phyloP scores from a whole-genome alignment of 2,329 filamentous ascomycete species.

The Verticillium longisporum region DNA sequence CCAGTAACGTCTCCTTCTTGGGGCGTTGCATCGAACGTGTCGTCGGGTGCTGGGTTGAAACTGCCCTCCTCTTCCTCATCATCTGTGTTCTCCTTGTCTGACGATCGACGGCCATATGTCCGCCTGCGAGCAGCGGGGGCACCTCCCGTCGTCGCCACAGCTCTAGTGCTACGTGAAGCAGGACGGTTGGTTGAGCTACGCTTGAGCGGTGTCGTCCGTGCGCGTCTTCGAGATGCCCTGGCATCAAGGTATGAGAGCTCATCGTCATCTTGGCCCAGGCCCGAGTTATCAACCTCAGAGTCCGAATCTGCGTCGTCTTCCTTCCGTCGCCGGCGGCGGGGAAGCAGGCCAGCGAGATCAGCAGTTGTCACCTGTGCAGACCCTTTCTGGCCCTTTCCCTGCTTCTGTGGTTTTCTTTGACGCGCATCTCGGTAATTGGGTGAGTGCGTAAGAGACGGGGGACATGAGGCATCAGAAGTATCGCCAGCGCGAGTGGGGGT shows the following conservation, averaged over 20 bases:
- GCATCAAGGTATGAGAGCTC: slow-evolving; percentile 43
- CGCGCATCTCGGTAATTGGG: slow-evolving; percentile 41
- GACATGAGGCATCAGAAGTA: slow-evolving; percentile 53
- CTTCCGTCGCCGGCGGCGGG: slow-evolving; percentile 40
- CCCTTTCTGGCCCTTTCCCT: slow-evolving; percentile 19
- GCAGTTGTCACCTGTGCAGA: slow-evolving; percentile 44
- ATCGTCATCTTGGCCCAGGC: slow-evolving; percentile 46
- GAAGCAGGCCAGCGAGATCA: slow-evolving; percentile 46
- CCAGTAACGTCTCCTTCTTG: slow-evolving; percentile 27
- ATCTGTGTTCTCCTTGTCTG: slow-evolving; percentile 52
- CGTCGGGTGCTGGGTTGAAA: slow-evolving; percentile 37
- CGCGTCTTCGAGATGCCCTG: slow-evolving; percentile 24
- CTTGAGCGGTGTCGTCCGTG: slow-evolving; percentile 20
- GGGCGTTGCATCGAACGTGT: slow-evolving; percentile 30
- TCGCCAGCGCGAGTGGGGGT: slow-evolving; percentile 31
- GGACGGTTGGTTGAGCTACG: slow-evolving; percentile 17
- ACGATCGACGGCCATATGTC: slow-evolving; percentile 45
- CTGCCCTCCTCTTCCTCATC: slow-evolving; percentile 25
- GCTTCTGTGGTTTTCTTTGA: slow-evolving; percentile 16
- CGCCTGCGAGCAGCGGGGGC: slow-evolving; percentile 13
- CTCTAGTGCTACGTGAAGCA: slow-evolving; percentile 14
- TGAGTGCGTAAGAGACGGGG: slow-evolving; percentile 60
- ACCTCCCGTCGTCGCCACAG: slow-evolving; percentile 5
- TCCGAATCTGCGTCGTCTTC: slow-evolving; percentile 32
- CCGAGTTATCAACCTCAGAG: slow-evolving; percentile 40